A percentile compares a stretch with the other conserved stretches of the same genome.
phyloP scores from a whole-genome alignment of 768 basidiomycete genomes.

The Gloeophyllum trabeum region DNA sequence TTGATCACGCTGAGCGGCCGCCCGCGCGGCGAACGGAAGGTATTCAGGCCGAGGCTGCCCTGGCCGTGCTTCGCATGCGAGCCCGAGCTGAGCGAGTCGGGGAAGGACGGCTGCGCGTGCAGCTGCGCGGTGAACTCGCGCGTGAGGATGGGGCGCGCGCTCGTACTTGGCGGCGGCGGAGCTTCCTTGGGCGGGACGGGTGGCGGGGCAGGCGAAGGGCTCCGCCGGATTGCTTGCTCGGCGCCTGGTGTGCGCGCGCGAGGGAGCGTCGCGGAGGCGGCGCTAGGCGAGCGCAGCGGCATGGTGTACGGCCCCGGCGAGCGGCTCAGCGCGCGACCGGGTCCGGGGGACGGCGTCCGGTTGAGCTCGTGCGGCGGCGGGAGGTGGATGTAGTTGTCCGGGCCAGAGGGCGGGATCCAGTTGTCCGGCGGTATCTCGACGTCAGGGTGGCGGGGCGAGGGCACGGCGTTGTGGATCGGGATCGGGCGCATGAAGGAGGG shows the following conservation, averaged over 20 bases:
- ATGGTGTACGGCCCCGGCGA: background rate
- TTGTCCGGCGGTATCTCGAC: conserved; percentile 32
- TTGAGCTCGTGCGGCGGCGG: conserved; percentile 41
- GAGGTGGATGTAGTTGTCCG: conserved; percentile 27
- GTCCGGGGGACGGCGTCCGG: conserved; percentile 8
- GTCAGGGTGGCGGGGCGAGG: conserved; percentile 7
- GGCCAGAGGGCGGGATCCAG: conserved; percentile 33
- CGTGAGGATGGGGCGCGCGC: background rate
- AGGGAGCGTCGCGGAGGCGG: no score
- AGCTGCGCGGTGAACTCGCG: background rate
- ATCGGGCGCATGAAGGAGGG: background rate
- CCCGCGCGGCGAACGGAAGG: background rate
- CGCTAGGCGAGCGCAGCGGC: no score
- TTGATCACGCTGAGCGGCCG: no score
- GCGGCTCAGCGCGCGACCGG: background rate
- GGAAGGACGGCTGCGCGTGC: background rate
- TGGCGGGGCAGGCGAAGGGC: no score
- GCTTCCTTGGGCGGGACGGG: background rate
- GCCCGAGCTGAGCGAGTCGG: background rate
- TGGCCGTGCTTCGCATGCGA: background rate
- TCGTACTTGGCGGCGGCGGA: background rate
- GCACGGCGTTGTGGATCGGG: background rate
- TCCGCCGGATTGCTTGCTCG: no score
- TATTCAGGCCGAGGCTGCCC: background rate
- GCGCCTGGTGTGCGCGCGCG: no score